A percentile compares a stretch with the other conserved stretches of the same genome.
These are phyloP conservation scores for Yamadazyma phyllophila DNA, from an alignment of 805 yeast genomes.

Conservation along the genomic window DNA sequence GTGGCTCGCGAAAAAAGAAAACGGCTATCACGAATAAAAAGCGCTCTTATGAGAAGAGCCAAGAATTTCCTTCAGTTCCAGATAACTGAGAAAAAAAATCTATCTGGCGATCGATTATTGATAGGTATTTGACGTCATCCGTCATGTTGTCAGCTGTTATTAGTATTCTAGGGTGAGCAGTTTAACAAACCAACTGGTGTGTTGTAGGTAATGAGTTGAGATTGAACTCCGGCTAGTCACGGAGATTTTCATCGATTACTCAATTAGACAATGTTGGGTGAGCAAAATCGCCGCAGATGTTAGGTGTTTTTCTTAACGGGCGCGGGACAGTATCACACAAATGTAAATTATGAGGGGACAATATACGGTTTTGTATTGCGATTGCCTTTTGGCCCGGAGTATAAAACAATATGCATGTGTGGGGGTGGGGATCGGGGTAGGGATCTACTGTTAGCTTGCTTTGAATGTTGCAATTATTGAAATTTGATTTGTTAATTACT, in stretches of 20 bases:
- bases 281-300: neutral
- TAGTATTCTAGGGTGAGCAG: too few relatives aligned
- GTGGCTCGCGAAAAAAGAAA: neutral
- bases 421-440: neutral
- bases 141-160: too few relatives aligned
- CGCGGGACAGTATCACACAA: neutral
- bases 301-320: neutral
- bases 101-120: too few relatives aligned
- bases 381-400: constrained; percentile 2
- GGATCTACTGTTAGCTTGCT: neutral
- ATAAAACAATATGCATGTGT: neutral
- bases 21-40: constrained; percentile 2
- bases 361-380: neutral
- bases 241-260: neutral
- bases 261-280: neutral
- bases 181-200: too few relatives aligned
- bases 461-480: neutral
- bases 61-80: neutral
- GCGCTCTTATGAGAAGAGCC: neutral
- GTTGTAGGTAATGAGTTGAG: neutral
- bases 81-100: too few relatives aligned
- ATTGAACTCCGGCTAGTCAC: neutral
- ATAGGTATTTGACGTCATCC: too few relatives aligned
- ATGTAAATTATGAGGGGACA: neutral
- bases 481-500: too few relatives aligned